Conservation (phyloP, 2,329 filamentous ascomycete species). For the Botrytis galanthina region DNA sequence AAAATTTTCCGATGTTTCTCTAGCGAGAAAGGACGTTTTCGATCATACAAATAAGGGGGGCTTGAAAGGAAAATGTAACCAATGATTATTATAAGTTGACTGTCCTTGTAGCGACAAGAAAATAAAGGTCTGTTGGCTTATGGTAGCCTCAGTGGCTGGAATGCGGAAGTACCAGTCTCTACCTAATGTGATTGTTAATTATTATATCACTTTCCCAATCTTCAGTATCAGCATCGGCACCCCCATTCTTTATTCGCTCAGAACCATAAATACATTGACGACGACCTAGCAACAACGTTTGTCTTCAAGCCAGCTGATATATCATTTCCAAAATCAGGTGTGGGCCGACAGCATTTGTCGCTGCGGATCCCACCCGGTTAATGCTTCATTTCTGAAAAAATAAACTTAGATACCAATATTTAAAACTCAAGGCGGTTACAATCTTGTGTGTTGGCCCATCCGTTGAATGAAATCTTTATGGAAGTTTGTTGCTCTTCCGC, state of each 20-base stretch:
- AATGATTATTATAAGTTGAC: not conserved
- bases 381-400: not conserved
- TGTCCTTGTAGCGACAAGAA: not conserved
- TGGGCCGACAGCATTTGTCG: slow-evolving; percentile 1
- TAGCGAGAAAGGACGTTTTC: not conserved
- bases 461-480: not conserved
- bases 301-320: not conserved
- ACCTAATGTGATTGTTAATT: not conserved
- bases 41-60: not conserved
- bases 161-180: not conserved
- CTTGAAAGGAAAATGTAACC: not conserved
- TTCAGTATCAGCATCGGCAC: not conserved
- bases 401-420: not conserved
- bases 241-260: not conserved
- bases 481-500: slow-evolving; percentile 7
- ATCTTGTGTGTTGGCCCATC: not conserved
- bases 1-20: not conserved
- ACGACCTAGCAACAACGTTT: not conserved
- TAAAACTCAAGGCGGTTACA: not conserved
- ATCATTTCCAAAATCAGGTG: not conserved
- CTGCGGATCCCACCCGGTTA: not conserved
- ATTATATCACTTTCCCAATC: not conserved
- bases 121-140: too few species aligned
- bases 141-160: not conserved
- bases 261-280: not conserved